Conservation (phyloP, 768 basidiomycete species). For the Tricholoma bakamatsutake region DNA sequence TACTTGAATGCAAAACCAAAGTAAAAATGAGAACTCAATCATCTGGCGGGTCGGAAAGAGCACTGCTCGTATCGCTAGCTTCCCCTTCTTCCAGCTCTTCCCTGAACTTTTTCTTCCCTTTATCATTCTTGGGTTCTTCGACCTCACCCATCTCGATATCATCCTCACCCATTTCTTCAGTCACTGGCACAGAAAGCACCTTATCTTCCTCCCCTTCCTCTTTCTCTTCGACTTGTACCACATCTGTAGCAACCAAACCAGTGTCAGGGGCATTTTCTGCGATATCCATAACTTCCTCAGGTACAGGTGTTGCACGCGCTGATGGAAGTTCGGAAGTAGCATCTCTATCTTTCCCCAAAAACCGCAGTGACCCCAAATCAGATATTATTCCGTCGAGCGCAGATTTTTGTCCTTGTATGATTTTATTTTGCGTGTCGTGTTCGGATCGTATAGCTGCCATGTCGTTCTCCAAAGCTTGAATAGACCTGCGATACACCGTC, state of each 20-base stretch:
- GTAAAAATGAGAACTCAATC: constrained; percentile 24
- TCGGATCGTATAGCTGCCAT: constrained; percentile 70
- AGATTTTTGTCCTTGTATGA: constrained; percentile 60
- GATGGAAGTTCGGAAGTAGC: constrained; percentile 38
- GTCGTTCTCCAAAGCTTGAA: constrained; percentile 67
- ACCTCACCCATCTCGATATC: constrained; percentile 94
- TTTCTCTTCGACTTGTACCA: constrained; percentile 23
- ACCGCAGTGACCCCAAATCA: constrained; percentile 55
- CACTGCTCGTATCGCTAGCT: constrained; percentile 76
- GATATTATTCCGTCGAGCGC: constrained; percentile 61
- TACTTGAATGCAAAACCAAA: constrained; percentile 8
- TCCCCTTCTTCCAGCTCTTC: constrained; percentile 87
- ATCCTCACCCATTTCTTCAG: constrained; percentile 33
- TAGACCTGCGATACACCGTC: constrained; percentile 40
- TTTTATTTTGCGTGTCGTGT: constrained; percentile 66
- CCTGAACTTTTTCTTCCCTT: constrained; percentile 47
- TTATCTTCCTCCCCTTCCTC: constrained; percentile 37
- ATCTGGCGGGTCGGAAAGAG: constrained; percentile 72
- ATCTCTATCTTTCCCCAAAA: constrained; percentile 66
- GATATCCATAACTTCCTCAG: constrained; percentile 25
- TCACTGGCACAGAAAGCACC: constrained; percentile 10
- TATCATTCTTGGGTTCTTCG: constrained; percentile 54
- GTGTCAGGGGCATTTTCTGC: constrained; percentile 10
- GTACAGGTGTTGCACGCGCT: constrained; percentile 43
- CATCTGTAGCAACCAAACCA: constrained; percentile 1